Conservation (phyloP, 768 basidiomycete species). For the Termitomyces sp. region DNA sequence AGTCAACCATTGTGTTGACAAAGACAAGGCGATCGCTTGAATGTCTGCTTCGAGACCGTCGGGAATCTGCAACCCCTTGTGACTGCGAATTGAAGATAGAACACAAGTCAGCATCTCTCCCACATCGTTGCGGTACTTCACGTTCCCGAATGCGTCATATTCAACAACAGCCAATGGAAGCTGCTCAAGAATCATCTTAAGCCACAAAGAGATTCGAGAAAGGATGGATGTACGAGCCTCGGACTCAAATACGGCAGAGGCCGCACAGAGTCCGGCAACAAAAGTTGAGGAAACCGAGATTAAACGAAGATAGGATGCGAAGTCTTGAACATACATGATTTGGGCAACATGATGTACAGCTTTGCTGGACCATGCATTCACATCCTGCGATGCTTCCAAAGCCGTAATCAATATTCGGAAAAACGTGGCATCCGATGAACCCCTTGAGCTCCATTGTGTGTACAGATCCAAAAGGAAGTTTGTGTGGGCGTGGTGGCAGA, state of each 20-base stretch:
- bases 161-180: not conserved
- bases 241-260: not conserved
- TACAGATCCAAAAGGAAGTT: conserved; percentile 45
- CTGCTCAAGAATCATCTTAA: conserved; percentile 6
- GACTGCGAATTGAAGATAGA: not conserved
- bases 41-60: conserved; percentile 6
- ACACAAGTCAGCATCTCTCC: conserved; percentile 5
- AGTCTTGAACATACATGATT: conserved; percentile 12
- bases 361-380: conserved; percentile 39
- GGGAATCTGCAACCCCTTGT: not conserved
- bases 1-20: conserved; percentile 15
- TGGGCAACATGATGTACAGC: conserved; percentile 32
- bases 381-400: conserved; percentile 17
- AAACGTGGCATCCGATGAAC: conserved; percentile 27
- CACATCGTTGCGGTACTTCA: conserved; percentile 4
- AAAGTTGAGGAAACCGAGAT: conserved; percentile 25
- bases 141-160: not conserved
- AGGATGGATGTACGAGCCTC: not conserved
- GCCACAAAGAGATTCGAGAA: conserved; percentile 6
- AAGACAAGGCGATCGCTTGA: conserved; percentile 11
- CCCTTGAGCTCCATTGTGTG: conserved; percentile 33
- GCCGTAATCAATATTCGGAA: conserved; percentile 27
- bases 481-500: conserved; percentile 43
- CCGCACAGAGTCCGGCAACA: not conserved
- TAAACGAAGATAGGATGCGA: conserved; percentile 27